Evolutionary conservation across 257 asterid genomes (phyloP).

Genomic region (Petrea volubilis): DNA sequence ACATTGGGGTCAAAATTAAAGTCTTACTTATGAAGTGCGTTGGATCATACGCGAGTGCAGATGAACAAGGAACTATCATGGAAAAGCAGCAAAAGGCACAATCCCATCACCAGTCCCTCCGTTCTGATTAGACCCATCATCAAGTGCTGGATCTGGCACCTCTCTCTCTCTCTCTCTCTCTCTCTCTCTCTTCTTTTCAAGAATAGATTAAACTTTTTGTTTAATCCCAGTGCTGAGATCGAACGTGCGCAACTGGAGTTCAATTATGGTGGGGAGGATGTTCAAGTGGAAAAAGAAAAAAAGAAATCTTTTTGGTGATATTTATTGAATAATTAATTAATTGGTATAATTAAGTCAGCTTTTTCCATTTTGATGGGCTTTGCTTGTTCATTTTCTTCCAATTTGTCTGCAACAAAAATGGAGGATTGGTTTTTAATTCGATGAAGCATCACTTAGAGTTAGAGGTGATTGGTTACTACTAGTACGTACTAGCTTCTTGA

Average conservation of each 20-base stretch:
- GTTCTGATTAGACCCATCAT: conserved; percentile 28
- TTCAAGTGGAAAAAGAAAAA: background rate
- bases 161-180: background rate
- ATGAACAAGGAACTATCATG: conserved; percentile 32
- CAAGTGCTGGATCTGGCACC: conserved; percentile 34
- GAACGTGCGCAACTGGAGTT: conserved; percentile 32
- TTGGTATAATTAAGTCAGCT: conserved; percentile 28
- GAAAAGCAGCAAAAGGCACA: conserved; percentile 34
- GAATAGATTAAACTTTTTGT: background rate
- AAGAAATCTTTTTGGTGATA: background rate
- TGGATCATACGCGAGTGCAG: background rate
- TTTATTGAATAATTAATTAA: conserved; percentile 12
- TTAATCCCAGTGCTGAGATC: background rate
- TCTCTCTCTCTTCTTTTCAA: background rate
- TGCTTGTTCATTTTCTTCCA: conserved; percentile 40
- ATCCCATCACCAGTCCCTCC: conserved; percentile 37
- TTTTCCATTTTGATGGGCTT: conserved; percentile 32
- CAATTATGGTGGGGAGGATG: background rate
- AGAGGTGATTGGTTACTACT: background rate
- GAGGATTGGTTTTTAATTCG: conserved; percentile 15
- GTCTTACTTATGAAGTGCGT: background rate
- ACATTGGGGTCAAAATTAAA: background rate
- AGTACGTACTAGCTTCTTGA: background rate
- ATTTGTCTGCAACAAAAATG: conserved; percentile 52
- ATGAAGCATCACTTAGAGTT: background rate